Evolutionary conservation across 306 rosid genomes (phyloP).

Genomic region (Medicago truncatula): MtrunA17r5.0-ANR NC_053047.1:13507001-13507500

Average conservation of each 20-base stretch:
- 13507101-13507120: slow-evolving; percentile 2
- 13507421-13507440: slow-evolving; percentile 23
- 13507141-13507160: slow-evolving; percentile 13
- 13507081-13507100: neutral
- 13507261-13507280: neutral
- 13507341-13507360: neutral
- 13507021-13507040: slow-evolving; percentile 29
- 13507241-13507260: neutral
- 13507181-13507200: neutral
- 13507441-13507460: slow-evolving; percentile 3
- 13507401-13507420: neutral
- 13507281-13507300: slow-evolving; percentile 22
- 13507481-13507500: neutral
- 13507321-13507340: neutral
- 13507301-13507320: slow-evolving; percentile 11
- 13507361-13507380: neutral
- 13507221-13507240: neutral
- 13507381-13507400: neutral
- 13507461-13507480: neutral
- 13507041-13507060: slow-evolving; percentile 18
- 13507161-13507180: slow-evolving; percentile 1
- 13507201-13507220: too few species aligned
- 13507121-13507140: neutral
- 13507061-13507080: neutral
- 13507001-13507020: neutral